Evolutionary conservation across 1,284 basidiomycete species (phyloP), one percentile per base, ranked within the genome.

Genomic region (Cutaneotrichosporon curvatum): DNA sequence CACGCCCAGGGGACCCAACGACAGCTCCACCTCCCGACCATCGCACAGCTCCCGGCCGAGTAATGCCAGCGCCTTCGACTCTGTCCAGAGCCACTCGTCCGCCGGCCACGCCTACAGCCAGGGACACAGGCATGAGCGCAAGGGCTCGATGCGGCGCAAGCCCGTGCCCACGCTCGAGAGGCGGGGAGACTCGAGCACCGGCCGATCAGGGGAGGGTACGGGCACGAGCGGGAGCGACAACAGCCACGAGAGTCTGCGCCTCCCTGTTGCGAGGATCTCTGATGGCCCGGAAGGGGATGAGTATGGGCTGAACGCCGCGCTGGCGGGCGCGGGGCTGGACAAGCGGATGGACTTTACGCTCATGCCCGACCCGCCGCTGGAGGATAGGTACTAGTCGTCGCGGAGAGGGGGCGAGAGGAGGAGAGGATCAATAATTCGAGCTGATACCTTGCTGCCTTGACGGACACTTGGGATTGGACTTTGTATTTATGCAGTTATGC

Each of bases 141-240:
- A 51, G 45, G 47, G 25, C 15, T 45, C 41, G n/a, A 33, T 49
- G n/a, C 40, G 53, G 11, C 50, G 53, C 33, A 55, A 55, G 43
- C 50, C 53, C 16, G 53, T 55, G n/a, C 53, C 53, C 10, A 42
- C 37, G 12, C 45, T 55, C n/a, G 23, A 8, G 16, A 23, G 28
- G 19, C 40, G 38, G 18, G 48, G 39, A 12, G 40, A 25, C 11
- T 31, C 19, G 14, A 20, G n/a, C 19, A 28, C n/a, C 15, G 15
- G 16, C 39, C 6, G 22, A 20, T 15, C 35, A 16, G 18, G 16
- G 14, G n/a, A n/a, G n/a, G n/a, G n/a, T n/a, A n/a, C n/a, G n/a
- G n/a, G n/a, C n/a, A 37, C 21, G 22, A 18, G 21, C 19, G n/a
- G 16, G 11, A 21, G 32, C 23, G 9, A 25, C 25, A 28, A 28